phyloP scores from a whole-genome alignment of 768 basidiomycete genomes.

The Glaciozyma antarctica region DNA sequence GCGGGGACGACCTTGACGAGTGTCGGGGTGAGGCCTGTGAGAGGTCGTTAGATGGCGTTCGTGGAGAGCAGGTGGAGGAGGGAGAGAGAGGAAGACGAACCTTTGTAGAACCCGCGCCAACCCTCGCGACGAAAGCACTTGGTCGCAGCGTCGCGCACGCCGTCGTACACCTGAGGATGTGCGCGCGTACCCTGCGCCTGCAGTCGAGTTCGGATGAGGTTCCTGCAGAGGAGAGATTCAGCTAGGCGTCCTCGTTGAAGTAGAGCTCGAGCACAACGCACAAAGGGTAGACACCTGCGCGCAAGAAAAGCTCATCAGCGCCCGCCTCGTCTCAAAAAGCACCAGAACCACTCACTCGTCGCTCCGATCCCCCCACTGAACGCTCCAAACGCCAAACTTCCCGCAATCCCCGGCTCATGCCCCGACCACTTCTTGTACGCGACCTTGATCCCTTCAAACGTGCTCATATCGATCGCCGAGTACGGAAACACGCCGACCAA shows the following conservation, averaged over 20 bases:
- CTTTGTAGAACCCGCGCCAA: conserved; percentile 81
- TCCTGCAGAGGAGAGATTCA: conserved; percentile 16
- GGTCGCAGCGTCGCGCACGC: conserved; percentile 70
- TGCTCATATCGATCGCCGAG: conserved; percentile 72
- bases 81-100: conserved; percentile 5
- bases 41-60: neutral
- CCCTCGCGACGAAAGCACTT: conserved; percentile 78
- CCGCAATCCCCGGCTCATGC: conserved; percentile 78
- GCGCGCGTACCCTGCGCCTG: conserved; percentile 95
- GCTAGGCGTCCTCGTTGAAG: neutral
- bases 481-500: conserved; percentile 89
- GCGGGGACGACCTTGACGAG: conserved; percentile 94
- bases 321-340: neutral
- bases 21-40: conserved; percentile 71
- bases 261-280: conserved; percentile 31
- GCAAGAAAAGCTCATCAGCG: neutral
- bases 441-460: conserved; percentile 89
- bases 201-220: conserved; percentile 78
- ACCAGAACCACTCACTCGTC: conserved; percentile 10
- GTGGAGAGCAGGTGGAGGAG: neutral
- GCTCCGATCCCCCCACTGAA: conserved; percentile 27
- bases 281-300: conserved; percentile 29
- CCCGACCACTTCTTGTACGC: conserved; percentile 78
- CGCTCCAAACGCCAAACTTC: conserved; percentile 47
- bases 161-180: conserved; percentile 80